Conservation (phyloP, 148 eudicot genomes). For the Persicaria maculosa region DNA sequence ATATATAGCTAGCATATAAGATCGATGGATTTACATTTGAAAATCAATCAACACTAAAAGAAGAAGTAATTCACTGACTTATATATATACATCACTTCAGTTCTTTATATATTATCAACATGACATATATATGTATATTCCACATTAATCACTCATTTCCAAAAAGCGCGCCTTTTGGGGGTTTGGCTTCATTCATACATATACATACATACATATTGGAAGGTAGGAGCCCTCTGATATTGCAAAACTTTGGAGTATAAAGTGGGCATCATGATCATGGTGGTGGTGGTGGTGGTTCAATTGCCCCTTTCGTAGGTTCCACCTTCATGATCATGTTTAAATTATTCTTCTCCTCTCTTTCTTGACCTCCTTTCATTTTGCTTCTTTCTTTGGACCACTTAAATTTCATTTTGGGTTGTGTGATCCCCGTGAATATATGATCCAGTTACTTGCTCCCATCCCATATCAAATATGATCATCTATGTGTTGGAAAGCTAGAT, state of each 20-base stretch:
- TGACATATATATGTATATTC: too few relatives aligned
- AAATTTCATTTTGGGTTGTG: background rate
- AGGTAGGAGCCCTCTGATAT: too few relatives aligned
- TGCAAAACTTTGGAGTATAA: background rate
- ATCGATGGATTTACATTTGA: too few relatives aligned
- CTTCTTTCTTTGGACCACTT: background rate
- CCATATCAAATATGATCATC: too few relatives aligned
- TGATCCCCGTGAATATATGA: background rate
- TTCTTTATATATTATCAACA: too few relatives aligned
- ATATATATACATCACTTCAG: too few relatives aligned
- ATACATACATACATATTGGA: background rate
- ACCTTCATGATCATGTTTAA: conserved; percentile 5
- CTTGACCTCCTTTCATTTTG: background rate
- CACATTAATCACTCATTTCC: background rate
- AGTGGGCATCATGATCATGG: background rate
- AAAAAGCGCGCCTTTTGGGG: background rate
- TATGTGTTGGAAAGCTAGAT: too few relatives aligned
- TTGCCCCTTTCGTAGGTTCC: conserved; percentile 3
- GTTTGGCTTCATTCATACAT: background rate
- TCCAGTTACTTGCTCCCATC: too few relatives aligned
- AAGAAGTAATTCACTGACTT: too few relatives aligned
- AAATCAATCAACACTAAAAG: too few relatives aligned
- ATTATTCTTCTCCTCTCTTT: background rate
- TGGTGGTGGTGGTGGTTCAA: background rate
- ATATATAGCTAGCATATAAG: too few relatives aligned